Evolutionary conservation across 495 filamentous ascomycete species (phyloP).

Genomic region (Choiromyces venosus): DNA sequence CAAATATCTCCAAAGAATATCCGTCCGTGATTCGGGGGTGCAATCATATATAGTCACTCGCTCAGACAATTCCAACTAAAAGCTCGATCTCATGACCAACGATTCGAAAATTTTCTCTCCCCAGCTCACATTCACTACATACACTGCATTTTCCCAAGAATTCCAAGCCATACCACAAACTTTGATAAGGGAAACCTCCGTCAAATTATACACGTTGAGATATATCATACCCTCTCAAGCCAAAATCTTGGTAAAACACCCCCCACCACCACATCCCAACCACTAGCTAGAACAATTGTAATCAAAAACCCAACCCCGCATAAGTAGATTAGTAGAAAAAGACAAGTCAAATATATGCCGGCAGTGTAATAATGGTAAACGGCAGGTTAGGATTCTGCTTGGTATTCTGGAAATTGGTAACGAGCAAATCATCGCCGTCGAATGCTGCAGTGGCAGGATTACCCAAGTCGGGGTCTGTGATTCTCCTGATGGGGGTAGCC

Average conservation of each 20-base stretch:
- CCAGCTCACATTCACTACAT: not conserved
- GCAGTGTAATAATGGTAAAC: constrained; percentile 6
- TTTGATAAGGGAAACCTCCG: not conserved
- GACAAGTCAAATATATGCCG: not conserved
- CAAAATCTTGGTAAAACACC: not conserved
- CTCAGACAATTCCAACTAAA: not conserved
- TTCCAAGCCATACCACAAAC: not conserved
- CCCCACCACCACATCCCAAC: not conserved
- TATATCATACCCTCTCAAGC: not conserved
- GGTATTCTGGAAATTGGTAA: not conserved
- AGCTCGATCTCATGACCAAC: not conserved
- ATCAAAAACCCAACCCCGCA: not conserved
- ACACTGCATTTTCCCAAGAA: not conserved
- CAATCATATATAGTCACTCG: not conserved
- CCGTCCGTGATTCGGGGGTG: not conserved
- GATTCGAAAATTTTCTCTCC: not conserved
- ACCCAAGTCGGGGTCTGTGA: not conserved
- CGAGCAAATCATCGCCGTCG: constrained; percentile 6
- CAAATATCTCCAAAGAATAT: not conserved
- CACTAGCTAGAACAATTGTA: not conserved
- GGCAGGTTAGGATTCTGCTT: not conserved
- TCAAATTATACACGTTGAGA: not conserved
- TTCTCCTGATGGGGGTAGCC: not conserved
- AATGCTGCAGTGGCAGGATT: constrained; percentile 9
- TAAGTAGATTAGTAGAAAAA: too few species aligned